Evolutionary conservation across 306 rosid species (phyloP), one percentile per base, ranked within the genome.

Genomic region (Cicer chorassanicum): DNA sequence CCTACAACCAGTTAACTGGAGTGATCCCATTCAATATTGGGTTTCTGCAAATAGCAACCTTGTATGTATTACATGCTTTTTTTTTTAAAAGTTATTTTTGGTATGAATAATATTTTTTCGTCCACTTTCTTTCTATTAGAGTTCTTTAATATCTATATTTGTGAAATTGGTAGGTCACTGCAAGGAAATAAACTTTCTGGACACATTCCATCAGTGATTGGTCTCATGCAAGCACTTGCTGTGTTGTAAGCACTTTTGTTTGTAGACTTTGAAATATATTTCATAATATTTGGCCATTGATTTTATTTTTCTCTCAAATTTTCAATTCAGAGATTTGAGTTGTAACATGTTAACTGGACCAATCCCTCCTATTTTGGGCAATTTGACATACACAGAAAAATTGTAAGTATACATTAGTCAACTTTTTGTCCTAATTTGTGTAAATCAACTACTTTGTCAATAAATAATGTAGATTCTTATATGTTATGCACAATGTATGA

Each of bases 191-290:
- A 67, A 84, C 96, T 95, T 45, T 87, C 97, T 6, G 99, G 99
- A 15, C 77, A 62, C 49, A 90, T 95, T 53, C 99, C 99, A 44
- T 82, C 98, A 0, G 99, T 95, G 74, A 84, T 92, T 2, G 99
- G 99, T 59, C 87, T 95, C 84, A 95, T 95, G 99, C 99, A 95
- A 85, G 99, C 98, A 62, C 98, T 95, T 15, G 97, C 99, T 48
- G 99, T 95, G 16, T 72, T 95, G 99, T 95, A 89, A 89, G 98
- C 85, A 70, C 65, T 67, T 29, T 38, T 39, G 19, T 51, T 51
- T 11, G 16, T 65, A 40, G 14, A 74, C 14, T 78, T 11, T 39
- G 40, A 79, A 55, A 70, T 63, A 21, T 67, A 68, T 7, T 54
- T 76, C 1, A 41, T 40, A 38, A 59, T 29, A 38, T 45, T 64